Evolutionary conservation across 768 basidiomycete genomes (phyloP), one percentile per base, ranked within the genome.

Genomic region (Suillus subalutaceus): DNA sequence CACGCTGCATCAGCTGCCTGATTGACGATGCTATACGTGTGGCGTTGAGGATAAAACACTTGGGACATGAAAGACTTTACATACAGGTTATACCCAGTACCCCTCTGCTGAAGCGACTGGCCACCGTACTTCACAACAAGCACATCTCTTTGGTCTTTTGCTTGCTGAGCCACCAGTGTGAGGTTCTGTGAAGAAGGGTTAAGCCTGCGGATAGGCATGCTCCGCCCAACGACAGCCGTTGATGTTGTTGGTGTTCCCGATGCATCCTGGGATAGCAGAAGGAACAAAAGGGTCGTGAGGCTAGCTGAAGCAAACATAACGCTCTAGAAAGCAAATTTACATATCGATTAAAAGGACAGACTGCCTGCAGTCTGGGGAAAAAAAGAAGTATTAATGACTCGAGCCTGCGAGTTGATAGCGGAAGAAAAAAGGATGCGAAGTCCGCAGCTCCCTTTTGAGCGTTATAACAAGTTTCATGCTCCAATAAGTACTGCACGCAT

Each of bases 1-100:
- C 71, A 86, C 87, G 85, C 87, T 16, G 88, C 86, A 72, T 91
- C 90, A 10, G 79, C 73, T 60, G 86, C 84, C 75, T 90, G 88
- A 69, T 89, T 86, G 32, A 83, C 80, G 10, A 89, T 73, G 48
- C 88, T 90, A 70, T 20, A 60, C 12, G 26, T 0, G n/a, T 12
- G 15, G 26, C 18, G 12, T 37, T 52, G 3, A 63, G 35, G 38
- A 56, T 26, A 7, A 40, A 46, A 58, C 3, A 52, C 35, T n/a
- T 9, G 48, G n/a, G 4, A 6, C 18, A 43, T 43, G 38, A 55
- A 40, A 63, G 59, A 32, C 26, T 57, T 58, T 23, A 71, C 81
- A n/a, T 72, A 86, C 85, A 82, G 70, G 69, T 85, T 84, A 32
- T 79, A 80, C 15, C 85, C 85, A 41, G 78, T 72, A 46, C 75